Percentiles rank a stretch among this genome's conserved stretches.
phyloP scores from a whole-genome alignment of 148 eudicot genomes.

The Cornus florida region DNA sequence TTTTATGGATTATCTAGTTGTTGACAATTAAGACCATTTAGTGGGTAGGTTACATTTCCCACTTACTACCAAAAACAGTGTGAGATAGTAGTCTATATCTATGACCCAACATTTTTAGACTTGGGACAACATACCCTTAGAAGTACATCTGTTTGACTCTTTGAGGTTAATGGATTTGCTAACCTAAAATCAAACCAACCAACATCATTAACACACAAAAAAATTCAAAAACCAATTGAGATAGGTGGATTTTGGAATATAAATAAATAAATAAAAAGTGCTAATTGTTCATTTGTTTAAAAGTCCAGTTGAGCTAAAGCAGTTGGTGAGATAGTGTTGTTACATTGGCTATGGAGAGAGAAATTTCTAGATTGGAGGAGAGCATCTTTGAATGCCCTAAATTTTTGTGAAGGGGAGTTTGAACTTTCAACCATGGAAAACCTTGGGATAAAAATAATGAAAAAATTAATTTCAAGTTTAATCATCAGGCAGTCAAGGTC shows the following conservation, averaged over 20 bases:
- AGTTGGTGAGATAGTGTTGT: background rate
- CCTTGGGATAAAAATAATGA: too few relatives aligned
- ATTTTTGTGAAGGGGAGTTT: too few relatives aligned
- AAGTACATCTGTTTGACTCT: background rate
- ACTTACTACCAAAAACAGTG: background rate
- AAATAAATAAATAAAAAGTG: too few relatives aligned
- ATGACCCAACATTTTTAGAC: background rate
- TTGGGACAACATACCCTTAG: background rate
- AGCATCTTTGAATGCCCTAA: too few relatives aligned
- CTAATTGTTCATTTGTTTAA: too few relatives aligned
- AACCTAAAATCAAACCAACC: background rate
- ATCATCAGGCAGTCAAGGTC: too few relatives aligned
- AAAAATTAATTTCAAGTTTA: too few relatives aligned
- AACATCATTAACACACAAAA: background rate
- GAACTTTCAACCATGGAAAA: too few relatives aligned
- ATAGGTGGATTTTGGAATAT: too few relatives aligned
- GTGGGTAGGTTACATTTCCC: background rate
- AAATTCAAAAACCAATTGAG: too few relatives aligned
- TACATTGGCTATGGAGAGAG: background rate
- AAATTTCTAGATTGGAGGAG: too few relatives aligned
- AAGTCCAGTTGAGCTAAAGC: too few relatives aligned
- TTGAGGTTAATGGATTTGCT: background rate
- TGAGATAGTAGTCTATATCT: background rate
- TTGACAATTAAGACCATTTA: background rate
- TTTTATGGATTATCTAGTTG: background rate